Evolutionary conservation across 345 rosid genomes (phyloP), one percentile per base, ranked within the genome.

Genomic region (Eucalyptus polybractea): DNA sequence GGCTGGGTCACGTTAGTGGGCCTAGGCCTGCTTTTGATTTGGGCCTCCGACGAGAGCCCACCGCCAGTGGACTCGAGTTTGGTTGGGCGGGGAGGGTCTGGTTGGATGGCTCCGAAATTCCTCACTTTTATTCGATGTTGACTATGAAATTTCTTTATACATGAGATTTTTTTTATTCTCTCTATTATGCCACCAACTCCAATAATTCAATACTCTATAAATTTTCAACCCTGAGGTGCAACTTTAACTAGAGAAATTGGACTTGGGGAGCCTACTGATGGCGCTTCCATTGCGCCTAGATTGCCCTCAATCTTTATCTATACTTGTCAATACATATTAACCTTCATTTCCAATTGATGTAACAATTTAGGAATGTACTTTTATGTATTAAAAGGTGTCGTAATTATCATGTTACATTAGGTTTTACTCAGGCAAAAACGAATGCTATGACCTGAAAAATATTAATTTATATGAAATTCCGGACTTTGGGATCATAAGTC

Each of bases 401-500:
- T 29, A 27, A 62, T 62, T 13, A 29, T 27, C 69, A 62, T 29
- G 69, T 62, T 13, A 13, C 15, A 7, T 62, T 6, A 29, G 8
- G 17, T 62, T 62, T 62, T 62, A 62, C 31, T 12, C 8, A 0
- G 1, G 7, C 8, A 27, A 62, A 62, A 62, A 5, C 2, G 1
- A 13, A 62, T 6, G 17, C 7, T 13, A 13, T 29, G 69, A 62
- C 33, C 4, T 27, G 16, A 62, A 27, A 27, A 29, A 62, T 5
- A 12, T 12, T 13, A 62, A 29, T 29, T 13, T 13, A 62, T 62
- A 62, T 29, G 33, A 62, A 62, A 62, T 62, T 62, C 31, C 4
- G 0, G 3, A 12, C 16, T 27, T 62, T 13, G 4, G 7, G 16
- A 62, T 62, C 2, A 13, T 27, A 29, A 27, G 4, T 29, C 5